Evolutionary conservation across 345 rosid genomes (phyloP), one percentile per base, ranked within the genome.

Genomic region (Bruguiera parviflora): DNA sequence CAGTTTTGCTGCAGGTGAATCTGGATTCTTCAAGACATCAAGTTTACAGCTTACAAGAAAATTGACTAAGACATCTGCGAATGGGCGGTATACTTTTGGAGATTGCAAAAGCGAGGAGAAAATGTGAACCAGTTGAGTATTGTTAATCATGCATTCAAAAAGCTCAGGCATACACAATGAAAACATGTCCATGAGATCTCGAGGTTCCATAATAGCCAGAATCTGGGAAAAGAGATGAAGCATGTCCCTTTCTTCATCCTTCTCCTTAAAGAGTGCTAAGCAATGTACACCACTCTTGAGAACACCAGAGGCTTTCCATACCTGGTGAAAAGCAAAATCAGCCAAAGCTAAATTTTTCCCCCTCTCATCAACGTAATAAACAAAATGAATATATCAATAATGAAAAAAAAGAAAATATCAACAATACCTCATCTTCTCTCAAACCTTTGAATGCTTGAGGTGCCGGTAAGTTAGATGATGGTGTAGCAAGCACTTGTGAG

Each of bases 171-270:
- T 86, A 69, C 99, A 95, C 83, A 95, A 80, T 4, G 99, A 90
- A 78, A 95, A 95, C 96, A 95, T 90, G 81, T 95, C 98, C 99
- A 92, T 90, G 31, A 92, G 91, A 86, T 95, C 94, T 72, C 97
- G 93, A 60, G 98, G 94, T 81, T 95, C 99, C 99, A 95, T 89
- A 62, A 95, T 90, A 62, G 86, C 88, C 79, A 95, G 84, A 83
- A 92, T 92, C 78, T 90, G 97, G 75, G 98, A 92, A 74, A 90
- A 92, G 57, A 85, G 90, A 59, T 84, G 82, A 65, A 90, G 87
- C 94, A 95, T 95, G 61, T 95, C 99, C 69, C 82, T 92, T 80
- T 92, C 99, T 82, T 95, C 99, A 21, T 95, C 99, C 82, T 92
- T 92, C 73, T 95, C 99, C 88, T 92, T 92, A 84, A 89, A 95